Conservation (phyloP, 805 yeast genomes). For the Sugiyamaella mastotermitis region DNA sequence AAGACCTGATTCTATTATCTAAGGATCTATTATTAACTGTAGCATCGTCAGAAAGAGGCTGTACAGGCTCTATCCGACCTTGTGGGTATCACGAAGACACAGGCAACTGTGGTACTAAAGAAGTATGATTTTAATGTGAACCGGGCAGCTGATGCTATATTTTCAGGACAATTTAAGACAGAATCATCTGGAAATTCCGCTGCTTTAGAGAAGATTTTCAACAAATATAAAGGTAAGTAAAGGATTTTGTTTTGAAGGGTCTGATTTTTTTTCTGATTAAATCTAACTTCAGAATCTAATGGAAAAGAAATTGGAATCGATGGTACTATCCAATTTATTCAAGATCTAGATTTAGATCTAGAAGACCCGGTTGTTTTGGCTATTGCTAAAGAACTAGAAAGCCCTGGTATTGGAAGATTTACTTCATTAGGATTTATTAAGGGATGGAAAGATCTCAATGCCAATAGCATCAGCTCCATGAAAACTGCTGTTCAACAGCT, state of each 20-base stretch:
- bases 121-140: slow-evolving; percentile 28
- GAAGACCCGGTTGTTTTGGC: slow-evolving; percentile 71
- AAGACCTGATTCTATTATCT: too few relatives aligned
- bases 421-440: slow-evolving; percentile 41
- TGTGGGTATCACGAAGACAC: slow-evolving; percentile 14
- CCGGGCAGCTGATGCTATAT: slow-evolving; percentile 32
- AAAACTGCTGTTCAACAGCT: slow-evolving; percentile 31
- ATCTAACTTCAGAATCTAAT: slow-evolving; percentile 16
- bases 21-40: too few relatives aligned
- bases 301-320: slow-evolving; percentile 57
- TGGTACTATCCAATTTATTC: slow-evolving; percentile 66
- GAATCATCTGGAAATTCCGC: slow-evolving; percentile 6
- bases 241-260: background rate
- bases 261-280: background rate
- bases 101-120: slow-evolving; percentile 17
- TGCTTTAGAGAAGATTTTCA: slow-evolving; percentile 20
- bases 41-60: slow-evolving; percentile 13
- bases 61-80: slow-evolving; percentile 13
- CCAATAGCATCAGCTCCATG: slow-evolving; percentile 43
- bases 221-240: slow-evolving; percentile 23
- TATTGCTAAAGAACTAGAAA: slow-evolving; percentile 60
- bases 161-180: slow-evolving; percentile 18
- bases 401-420: slow-evolving; percentile 64
- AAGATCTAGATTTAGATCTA: slow-evolving; percentile 61
- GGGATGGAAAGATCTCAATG: slow-evolving; percentile 47